These are phyloP conservation scores for Ganoderma resinaceum DNA, from an alignment of 1,284 basidiomycete genomes.

Conservation along the genomic window DNA sequence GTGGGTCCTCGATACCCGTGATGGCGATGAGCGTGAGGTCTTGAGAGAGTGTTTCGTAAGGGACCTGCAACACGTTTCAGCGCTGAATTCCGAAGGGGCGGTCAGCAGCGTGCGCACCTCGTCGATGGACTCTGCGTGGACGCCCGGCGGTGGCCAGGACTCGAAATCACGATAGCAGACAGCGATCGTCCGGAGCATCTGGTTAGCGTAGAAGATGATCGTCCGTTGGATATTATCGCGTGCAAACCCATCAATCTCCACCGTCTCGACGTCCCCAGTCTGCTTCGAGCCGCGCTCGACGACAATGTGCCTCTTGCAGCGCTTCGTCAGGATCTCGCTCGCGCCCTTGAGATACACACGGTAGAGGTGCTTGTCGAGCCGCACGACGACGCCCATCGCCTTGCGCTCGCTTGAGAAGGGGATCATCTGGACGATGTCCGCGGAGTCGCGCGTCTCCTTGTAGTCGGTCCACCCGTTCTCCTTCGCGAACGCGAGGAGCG, in stretches of 20 bases:
- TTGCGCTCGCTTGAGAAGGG: slow-evolving; percentile 97
- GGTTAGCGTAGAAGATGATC: slow-evolving; percentile 97
- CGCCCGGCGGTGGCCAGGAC: slow-evolving; percentile 80
- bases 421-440: slow-evolving; percentile 86
- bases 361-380: slow-evolving; percentile 54
- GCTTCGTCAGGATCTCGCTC: slow-evolving; percentile 88
- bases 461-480: slow-evolving; percentile 86
- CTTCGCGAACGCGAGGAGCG: slow-evolving; percentile 90
- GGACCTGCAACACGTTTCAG: slow-evolving; percentile 52
- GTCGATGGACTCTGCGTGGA: slow-evolving; percentile 52
- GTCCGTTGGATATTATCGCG: slow-evolving; percentile 86
- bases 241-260: slow-evolving; percentile 67
- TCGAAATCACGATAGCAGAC: slow-evolving; percentile 92
- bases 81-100: neutral
- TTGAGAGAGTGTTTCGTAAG: slow-evolving; percentile 73
- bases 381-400: slow-evolving; percentile 94
- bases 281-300: slow-evolving; percentile 52
- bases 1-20: slow-evolving; percentile 95
- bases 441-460: slow-evolving; percentile 69
- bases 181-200: slow-evolving; percentile 92
- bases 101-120: slow-evolving; percentile 49
- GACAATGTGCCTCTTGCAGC: slow-evolving; percentile 77
- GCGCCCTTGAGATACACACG: slow-evolving; percentile 94
- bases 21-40: slow-evolving; percentile 90
- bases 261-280: slow-evolving; percentile 57